Conservation (phyloP, 805 yeast species). For the Alloascoidea hylecoeti region DNA sequence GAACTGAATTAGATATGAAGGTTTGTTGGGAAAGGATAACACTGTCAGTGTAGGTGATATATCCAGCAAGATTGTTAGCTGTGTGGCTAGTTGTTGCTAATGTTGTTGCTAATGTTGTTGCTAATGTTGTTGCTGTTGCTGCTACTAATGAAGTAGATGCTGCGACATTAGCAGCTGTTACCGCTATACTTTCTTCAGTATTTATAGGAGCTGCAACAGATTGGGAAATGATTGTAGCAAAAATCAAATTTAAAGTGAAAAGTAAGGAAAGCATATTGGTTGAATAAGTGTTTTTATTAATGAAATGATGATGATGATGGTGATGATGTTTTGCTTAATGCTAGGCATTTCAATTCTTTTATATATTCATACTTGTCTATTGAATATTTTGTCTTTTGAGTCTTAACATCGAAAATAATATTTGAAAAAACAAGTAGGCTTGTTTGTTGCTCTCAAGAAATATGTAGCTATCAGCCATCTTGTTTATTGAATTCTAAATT, state of each 20-base stretch:
- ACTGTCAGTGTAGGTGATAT: not conserved
- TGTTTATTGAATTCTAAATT: no score
- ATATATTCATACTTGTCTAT: not conserved
- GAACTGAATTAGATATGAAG: not conserved
- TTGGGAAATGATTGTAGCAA: not conserved
- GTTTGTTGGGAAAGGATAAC: not conserved
- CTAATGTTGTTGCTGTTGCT: not conserved
- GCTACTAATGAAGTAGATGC: not conserved
- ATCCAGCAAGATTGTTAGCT: not conserved
- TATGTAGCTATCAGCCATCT: no score
- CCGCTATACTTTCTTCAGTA: not conserved
- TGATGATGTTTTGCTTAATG: no score
- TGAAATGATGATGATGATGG: no score
- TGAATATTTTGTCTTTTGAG: not conserved
- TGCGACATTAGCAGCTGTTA: not conserved
- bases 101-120: not conserved
- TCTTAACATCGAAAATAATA: no score
- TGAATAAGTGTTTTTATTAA: not conserved
- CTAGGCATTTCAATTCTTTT: not conserved
- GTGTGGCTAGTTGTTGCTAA: not conserved
- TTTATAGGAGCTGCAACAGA: not conserved
- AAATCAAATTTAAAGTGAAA: not conserved
- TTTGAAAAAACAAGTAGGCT: no score
- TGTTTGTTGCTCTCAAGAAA: no score
- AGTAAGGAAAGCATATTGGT: not conserved